Base-by-base conservation (phyloP, 2,329 filamentous ascomycete species). In the Xylariales sp. region DNA sequence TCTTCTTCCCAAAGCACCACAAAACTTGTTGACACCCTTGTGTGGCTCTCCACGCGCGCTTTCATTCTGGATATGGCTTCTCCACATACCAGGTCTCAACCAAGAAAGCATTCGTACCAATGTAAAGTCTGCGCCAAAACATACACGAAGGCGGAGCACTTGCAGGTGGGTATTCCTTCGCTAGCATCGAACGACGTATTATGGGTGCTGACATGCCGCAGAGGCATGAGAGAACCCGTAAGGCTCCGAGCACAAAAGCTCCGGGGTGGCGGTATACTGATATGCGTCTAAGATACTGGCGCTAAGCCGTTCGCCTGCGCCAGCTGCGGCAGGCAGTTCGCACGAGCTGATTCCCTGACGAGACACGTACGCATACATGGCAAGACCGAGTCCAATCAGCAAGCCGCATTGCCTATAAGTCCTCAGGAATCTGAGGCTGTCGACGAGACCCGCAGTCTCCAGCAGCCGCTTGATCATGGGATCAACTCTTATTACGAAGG, bases 211-310 rank as follows among this genome's bases (percentile, higher is more conserved):
- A 40, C 9, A 6, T 8, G 12, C 16, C 2, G 14, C 8, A 40
- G 38, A 22, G 38, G 21, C 38, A 40, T 14, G 38, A 40, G 38
- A 40, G 38, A 33, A 40, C 38, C 18, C 38, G 38, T 40, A 33
- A 19, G 38, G 10, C 10, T 20, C 8, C 9, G 9, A 16, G 3
- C 15, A 16, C n/a, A 5, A 5, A 31, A 5, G 9, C 5, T 11
- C 25, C 14, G n/a, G 28, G 10, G 28, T 11, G 2, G 29, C 15
- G 7, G 14, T n/a, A 10, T 11, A n/a, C n/a, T n/a, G 21, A 27
- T 38, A 27, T 39, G 27, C 7, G 18, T 27, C 28, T 12, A 18
- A 40, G 38, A 40, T 27, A 40, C 28, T n/a, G 38, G 38, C 6
- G 38, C 28, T 20, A 32, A 32, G 15, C 38, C 38, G 5, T 40